These are phyloP conservation scores for Pleurotus sapidus DNA, from an alignment of 768 basidiomycete genomes.

Conservation along the genomic window DNA sequence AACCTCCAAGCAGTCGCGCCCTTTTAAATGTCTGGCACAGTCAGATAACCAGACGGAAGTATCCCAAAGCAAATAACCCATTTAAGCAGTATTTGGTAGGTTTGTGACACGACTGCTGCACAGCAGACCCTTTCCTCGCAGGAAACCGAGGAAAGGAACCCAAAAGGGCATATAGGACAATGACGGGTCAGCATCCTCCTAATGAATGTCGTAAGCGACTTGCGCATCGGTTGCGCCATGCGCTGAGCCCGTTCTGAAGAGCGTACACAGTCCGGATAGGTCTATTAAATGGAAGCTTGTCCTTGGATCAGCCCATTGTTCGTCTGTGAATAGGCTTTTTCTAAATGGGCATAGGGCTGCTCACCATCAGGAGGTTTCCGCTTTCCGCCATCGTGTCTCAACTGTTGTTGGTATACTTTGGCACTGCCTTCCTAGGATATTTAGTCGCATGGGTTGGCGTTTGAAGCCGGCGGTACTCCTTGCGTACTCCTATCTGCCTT, in stretches of 20 bases:
- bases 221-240: background rate
- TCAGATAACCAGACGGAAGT: constrained; percentile 4
- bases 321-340: constrained; percentile 1
- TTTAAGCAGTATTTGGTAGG: background rate
- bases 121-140: constrained; percentile 3
- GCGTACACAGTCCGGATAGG: background rate
- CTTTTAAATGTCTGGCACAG: constrained; percentile 5
- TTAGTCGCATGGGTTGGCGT: background rate
- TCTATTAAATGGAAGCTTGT: constrained; percentile 1
- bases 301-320: background rate
- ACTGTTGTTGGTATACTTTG: constrained; percentile 2
- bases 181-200: background rate
- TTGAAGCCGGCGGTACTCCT: background rate
- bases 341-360: background rate
- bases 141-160: constrained; percentile 7
- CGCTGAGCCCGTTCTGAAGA: too few relatives aligned
- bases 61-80: background rate
- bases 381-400: too few relatives aligned
- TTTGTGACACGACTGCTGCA: constrained; percentile 1
- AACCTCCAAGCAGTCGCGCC: background rate
- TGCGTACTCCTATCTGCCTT: background rate
- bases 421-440: background rate
- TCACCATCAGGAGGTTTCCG: background rate
- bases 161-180: constrained; percentile 8
- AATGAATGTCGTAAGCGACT: constrained; percentile 6